A percentile compares a stretch with the other conserved stretches of the same genome.
These are phyloP conservation scores for Tuber borchii DNA, from an alignment of 495 filamentous ascomycete genomes.

Conservation along the genomic window DNA sequence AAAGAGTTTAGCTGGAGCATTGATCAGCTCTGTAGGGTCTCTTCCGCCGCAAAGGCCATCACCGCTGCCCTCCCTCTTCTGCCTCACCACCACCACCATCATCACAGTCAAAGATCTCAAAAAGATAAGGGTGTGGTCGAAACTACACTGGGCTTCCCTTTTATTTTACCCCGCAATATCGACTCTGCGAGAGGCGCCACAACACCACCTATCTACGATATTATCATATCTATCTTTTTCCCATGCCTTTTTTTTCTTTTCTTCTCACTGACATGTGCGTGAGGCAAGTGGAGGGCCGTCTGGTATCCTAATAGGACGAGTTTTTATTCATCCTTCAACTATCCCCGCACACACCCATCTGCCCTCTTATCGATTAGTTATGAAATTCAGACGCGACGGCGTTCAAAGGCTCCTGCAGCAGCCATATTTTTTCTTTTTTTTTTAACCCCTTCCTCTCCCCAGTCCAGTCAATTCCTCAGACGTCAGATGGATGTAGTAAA, in stretches of 20 bases:
- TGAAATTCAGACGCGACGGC: background rate
- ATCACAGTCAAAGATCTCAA: background rate
- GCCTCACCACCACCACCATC: background rate
- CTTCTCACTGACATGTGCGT: background rate
- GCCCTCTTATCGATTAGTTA: background rate
- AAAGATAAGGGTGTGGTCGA: conserved; percentile 4
- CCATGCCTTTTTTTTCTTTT: background rate
- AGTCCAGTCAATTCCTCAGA: background rate
- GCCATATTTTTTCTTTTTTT: background rate
- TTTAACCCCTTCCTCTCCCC: background rate
- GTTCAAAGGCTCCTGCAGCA: background rate
- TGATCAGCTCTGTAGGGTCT: background rate
- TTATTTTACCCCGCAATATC: conserved; percentile 37
- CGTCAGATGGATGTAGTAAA: conserved; percentile 1
- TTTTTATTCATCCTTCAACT: background rate
- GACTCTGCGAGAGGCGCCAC: conserved; percentile 8
- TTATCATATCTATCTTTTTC: background rate
- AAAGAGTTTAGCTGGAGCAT: background rate
- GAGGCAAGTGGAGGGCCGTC: background rate
- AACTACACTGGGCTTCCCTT: conserved; percentile 24
- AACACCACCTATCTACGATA: background rate
- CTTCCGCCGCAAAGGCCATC: background rate
- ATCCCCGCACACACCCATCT: background rate
- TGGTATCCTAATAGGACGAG: background rate
- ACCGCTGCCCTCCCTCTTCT: background rate